These are phyloP conservation scores for Aspergillus cavernicola DNA, from an alignment of 495 filamentous ascomycete genomes.

Conservation along the genomic window DNA sequence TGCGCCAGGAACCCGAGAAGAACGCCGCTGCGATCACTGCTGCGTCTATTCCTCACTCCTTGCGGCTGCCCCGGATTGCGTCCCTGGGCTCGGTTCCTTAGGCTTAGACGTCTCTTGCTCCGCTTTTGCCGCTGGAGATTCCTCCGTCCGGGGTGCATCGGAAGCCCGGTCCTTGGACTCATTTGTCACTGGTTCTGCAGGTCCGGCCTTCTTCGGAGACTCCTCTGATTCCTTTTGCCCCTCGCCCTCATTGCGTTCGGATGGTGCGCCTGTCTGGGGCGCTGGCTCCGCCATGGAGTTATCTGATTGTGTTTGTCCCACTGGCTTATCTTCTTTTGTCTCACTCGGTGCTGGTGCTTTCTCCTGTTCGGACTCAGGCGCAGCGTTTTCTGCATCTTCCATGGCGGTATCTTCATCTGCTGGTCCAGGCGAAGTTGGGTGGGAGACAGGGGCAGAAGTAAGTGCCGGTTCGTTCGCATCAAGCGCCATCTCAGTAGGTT, in stretches of 20 bases:
- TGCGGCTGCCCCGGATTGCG: conserved; percentile 24
- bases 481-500: conserved; percentile 35
- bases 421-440: conserved; percentile 43
- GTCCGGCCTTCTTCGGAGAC: conserved; percentile 13
- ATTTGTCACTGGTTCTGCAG: conserved; percentile 5
- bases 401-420: conserved; percentile 62
- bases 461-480: conserved; percentile 42
- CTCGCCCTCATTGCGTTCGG: conserved; percentile 24
- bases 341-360: conserved; percentile 16
- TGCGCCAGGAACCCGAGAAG: conserved; percentile 35
- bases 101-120: conserved; percentile 21
- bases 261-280: conserved; percentile 19
- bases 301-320: conserved; percentile 20
- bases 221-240: conserved; percentile 15
- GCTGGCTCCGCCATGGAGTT: conserved; percentile 18
- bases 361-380: conserved; percentile 21
- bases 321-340: conserved; percentile 22
- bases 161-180: conserved; percentile 18
- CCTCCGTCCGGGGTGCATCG: conserved; percentile 18
- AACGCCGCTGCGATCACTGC: conserved; percentile 13
- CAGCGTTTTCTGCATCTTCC: conserved; percentile 50
- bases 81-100: conserved; percentile 23
- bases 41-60: conserved; percentile 32
- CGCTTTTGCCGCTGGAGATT: conserved; percentile 17
- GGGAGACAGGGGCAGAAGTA: conserved; percentile 26